Evolutionary conservation across 2,329 filamentous ascomycete species (phyloP).

Genomic region (Sordariomycetes sp.): DNA sequence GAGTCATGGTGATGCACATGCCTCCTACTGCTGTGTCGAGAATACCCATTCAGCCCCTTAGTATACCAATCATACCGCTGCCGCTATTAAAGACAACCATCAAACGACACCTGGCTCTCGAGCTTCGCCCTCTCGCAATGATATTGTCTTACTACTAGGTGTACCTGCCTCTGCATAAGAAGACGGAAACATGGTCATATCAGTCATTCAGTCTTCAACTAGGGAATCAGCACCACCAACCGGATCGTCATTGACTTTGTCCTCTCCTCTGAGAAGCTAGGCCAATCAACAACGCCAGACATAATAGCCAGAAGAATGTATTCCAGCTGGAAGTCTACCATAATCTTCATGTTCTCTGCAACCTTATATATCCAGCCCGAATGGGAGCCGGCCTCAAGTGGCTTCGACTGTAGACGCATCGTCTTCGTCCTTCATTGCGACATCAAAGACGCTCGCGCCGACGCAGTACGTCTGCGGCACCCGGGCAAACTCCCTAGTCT

Average conservation of each 20-base stretch:
- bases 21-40: too few relatives aligned
- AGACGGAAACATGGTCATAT: neutral
- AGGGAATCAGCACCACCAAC: too few relatives aligned
- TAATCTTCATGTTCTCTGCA: neutral
- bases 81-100: constrained; percentile 13
- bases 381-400: neutral
- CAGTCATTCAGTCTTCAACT: constrained; percentile 2
- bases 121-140: neutral
- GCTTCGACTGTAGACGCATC: neutral
- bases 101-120: neutral
- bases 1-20: too few relatives aligned
- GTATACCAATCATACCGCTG: too few relatives aligned
- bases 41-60: too few relatives aligned
- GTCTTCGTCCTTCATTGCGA: neutral
- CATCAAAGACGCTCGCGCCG: neutral
- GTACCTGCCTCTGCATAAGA: neutral
- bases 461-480: neutral
- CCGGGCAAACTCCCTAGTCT: neutral
- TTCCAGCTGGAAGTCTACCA: neutral
- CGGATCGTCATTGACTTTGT: neutral
- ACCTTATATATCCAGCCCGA: neutral
- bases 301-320: neutral
- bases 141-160: neutral
- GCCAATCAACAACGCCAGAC: neutral
- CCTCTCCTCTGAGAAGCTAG: neutral